Base-by-base conservation (phyloP, 768 basidiomycete species). In the Naganishia antarctica region DNA sequence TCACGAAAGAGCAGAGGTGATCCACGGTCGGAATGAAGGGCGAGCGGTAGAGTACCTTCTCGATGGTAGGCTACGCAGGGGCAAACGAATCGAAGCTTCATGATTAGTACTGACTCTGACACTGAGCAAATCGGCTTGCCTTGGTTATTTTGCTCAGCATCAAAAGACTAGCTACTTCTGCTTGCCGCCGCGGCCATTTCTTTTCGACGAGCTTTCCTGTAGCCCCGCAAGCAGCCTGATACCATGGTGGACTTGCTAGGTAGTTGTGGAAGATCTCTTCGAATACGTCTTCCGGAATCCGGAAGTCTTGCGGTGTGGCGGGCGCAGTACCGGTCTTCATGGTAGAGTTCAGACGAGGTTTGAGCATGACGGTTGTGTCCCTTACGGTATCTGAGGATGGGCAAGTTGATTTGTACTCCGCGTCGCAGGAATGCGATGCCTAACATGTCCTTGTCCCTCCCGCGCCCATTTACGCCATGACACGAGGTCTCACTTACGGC, bases 1-100 rank as follows among this genome's bases (percentile, higher is more conserved):
- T 65, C n/a, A 82, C 79, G 69, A 91, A 86, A 65, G 80, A 81
- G 61, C 83, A 81, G 44, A 91, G 79, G 5, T 80, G 73, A 13
- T 73, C 61, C 12, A 83, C 69, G 21, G 80, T 79, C 5, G 73
- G 71, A 31, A 88, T 75, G 29, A 74, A 74, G 26, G 87, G 81
- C 6, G 48, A 43, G 9, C 37, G 18, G 45, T 66, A 66, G 18
- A 66, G 29, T 23, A 31, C 48, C 23, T 48, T 59, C 12, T 61
- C 58, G 18, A 57, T n/a, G 13, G 43, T 60, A 18, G 60, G 47
- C 65, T 66, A 60, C 15, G 26, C 23, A 29, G 26, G 31, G 18
- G 26, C 12, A 25, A n/a, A 25, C 21, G 37, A 25, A 31, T 18
- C 31, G 3, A 31, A 16, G 25, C 29, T 50, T 32, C 43, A 49